Evolutionary conservation across 2,329 filamentous ascomycete genomes (phyloP).

Genomic region (Raffaelea arxii): DNA sequence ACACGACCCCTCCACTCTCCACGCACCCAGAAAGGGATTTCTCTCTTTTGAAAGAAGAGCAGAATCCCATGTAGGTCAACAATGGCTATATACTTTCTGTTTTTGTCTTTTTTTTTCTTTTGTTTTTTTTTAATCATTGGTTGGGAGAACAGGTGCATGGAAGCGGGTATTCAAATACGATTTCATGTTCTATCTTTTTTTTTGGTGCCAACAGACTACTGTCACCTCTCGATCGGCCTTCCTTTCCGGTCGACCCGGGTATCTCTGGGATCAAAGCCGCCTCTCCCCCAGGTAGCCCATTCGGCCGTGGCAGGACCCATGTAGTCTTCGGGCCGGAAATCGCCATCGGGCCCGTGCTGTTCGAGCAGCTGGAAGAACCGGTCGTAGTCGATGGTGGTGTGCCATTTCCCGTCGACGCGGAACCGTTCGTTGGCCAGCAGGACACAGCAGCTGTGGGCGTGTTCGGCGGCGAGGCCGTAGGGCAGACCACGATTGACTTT

Average conservation of each 20-base stretch:
- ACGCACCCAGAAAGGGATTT: no score
- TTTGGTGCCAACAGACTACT: no score
- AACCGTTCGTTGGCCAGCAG: conserved; percentile 79
- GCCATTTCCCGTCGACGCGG: conserved; percentile 68
- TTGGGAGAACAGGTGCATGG: conserved; percentile 7
- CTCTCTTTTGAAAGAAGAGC: no score
- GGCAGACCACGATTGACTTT: conserved; percentile 58
- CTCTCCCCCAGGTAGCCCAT: conserved; percentile 91
- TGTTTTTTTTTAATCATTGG: conserved; percentile 1
- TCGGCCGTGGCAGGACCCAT: conserved; percentile 76
- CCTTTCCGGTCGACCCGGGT: conserved; percentile 82
- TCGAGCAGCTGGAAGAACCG: conserved; percentile 80
- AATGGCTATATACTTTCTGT: no score
- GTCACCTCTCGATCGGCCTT: conserved; percentile 53
- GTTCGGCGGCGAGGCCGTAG: conserved; percentile 91
- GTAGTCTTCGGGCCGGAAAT: conserved; percentile 85
- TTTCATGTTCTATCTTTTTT: neutral
- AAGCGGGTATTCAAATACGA: conserved; percentile 8
- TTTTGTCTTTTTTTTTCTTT: neutral
- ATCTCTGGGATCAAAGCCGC: conserved; percentile 88
- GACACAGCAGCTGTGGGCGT: conserved; percentile 90
- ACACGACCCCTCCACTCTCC: no score
- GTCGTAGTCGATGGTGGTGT: conserved; percentile 84
- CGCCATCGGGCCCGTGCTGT: conserved; percentile 50
- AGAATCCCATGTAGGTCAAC: no score